These are phyloP conservation scores for Boletus rubroflammeus DNA, from an alignment of 768 basidiomycete species.

Conservation along the genomic window DNA sequence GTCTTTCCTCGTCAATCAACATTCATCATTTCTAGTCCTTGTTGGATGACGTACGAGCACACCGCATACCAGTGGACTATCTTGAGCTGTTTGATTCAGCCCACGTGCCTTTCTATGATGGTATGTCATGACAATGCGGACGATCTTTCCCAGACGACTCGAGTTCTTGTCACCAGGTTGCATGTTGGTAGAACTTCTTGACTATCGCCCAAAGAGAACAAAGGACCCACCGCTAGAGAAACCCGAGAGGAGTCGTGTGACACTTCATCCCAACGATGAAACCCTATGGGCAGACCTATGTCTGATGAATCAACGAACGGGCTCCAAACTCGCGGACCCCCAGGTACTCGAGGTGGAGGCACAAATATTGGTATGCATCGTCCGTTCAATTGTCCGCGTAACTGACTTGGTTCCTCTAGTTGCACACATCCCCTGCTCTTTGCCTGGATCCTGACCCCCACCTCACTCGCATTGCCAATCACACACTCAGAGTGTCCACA, in stretches of 20 bases:
- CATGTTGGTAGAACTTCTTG: conserved; percentile 79
- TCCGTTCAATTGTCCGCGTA: background rate
- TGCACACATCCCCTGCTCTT: conserved; percentile 70
- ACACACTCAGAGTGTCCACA: conserved; percentile 65
- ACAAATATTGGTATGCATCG: conserved; percentile 55
- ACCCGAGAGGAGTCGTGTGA: conserved; percentile 63
- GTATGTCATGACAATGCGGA: conserved; percentile 37
- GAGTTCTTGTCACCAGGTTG: conserved; percentile 49
- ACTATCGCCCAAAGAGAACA: conserved; percentile 60
- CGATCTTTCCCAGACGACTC: background rate
- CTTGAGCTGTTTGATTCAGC: conserved; percentile 74
- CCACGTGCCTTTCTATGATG: conserved; percentile 79
- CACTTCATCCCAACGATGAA: conserved; percentile 75
- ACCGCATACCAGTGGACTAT: conserved; percentile 84
- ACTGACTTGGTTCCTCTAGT: conserved; percentile 37
- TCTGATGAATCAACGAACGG: conserved; percentile 55
- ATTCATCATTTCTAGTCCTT: conserved; percentile 48
- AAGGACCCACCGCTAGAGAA: conserved; percentile 57
- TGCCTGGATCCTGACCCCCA: conserved; percentile 80
- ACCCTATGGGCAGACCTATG: conserved; percentile 80
- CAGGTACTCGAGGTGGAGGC: conserved; percentile 75
- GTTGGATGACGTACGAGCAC: conserved; percentile 77
- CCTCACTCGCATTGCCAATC: conserved; percentile 72
- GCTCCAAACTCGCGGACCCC: conserved; percentile 61
- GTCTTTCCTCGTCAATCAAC: conserved; percentile 4